These are phyloP conservation scores for Bisporella sp. DNA, from an alignment of 2,329 filamentous ascomycete genomes.

Conservation along the genomic window DNA sequence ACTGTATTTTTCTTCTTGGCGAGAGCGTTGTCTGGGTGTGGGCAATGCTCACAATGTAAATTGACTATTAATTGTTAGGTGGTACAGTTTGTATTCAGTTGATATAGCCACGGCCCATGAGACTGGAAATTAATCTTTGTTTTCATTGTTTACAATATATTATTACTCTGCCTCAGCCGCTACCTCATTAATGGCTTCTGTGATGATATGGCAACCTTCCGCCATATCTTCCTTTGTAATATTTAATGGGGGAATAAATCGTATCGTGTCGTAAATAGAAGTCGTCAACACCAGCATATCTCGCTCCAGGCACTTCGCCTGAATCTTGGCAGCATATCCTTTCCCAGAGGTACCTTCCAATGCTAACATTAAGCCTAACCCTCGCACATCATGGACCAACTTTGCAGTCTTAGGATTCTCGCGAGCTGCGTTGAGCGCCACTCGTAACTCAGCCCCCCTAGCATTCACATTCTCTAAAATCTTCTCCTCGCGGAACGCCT, in stretches of 20 bases:
- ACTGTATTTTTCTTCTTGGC: too few relatives aligned
- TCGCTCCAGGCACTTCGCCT: conserved; percentile 27
- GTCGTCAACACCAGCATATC: conserved; percentile 32
- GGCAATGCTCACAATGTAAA: too few relatives aligned
- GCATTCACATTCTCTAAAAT: conserved; percentile 12
- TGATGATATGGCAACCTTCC: too few relatives aligned
- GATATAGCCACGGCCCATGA: too few relatives aligned
- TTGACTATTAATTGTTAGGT: too few relatives aligned
- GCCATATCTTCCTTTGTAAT: too few relatives aligned
- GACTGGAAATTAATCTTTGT: too few relatives aligned
- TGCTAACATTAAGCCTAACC: conserved; percentile 32
- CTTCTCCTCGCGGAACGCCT: conserved; percentile 12
- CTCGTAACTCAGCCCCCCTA: conserved; percentile 4
- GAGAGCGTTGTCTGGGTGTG: too few relatives aligned
- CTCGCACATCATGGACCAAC: conserved; percentile 31
- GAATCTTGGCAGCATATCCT: conserved; percentile 30
- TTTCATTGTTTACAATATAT: too few relatives aligned
- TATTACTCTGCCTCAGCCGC: too few relatives aligned
- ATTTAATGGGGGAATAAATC: conserved; percentile 29
- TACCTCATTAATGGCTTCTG: too few relatives aligned
- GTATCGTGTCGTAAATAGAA: conserved; percentile 32
- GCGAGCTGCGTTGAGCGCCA: background rate
- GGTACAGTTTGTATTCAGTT: too few relatives aligned
- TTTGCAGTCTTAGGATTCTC: conserved; percentile 9
- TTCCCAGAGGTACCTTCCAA: conserved; percentile 29